A percentile compares a stretch with the other conserved stretches of the same genome.
Conservation (phyloP, 306 rosid species). For the Oxytropis ochrocephala region DNA sequence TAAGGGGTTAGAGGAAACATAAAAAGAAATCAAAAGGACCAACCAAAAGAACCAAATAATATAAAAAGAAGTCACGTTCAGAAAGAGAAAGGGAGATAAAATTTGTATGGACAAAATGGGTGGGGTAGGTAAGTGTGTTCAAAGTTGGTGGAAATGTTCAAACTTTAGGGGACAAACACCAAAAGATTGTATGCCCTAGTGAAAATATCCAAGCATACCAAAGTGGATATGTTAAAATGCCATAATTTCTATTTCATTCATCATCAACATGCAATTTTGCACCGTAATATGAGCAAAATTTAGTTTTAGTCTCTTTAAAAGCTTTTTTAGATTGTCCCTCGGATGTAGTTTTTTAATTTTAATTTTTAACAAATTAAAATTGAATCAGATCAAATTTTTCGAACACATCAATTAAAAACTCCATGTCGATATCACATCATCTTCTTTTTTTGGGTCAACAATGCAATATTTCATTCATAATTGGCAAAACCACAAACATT, state of each 20-base stretch:
- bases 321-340: too few relatives aligned
- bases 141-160: slow-evolving; percentile 32
- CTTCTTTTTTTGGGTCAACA: too few relatives aligned
- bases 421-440: too few relatives aligned
- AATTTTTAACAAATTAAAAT: too few relatives aligned
- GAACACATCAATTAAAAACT: too few relatives aligned
- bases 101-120: slow-evolving; percentile 18
- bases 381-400: too few relatives aligned
- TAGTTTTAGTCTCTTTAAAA: too few relatives aligned
- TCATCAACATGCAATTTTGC: slow-evolving; percentile 17
- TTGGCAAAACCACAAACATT: too few relatives aligned
- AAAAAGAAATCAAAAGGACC: neutral
- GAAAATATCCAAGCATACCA: slow-evolving; percentile 29
- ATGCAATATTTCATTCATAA: too few relatives aligned
- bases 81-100: neutral
- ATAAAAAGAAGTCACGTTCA: neutral
- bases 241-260: slow-evolving; percentile 22
- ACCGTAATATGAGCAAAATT: too few relatives aligned
- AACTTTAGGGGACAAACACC: slow-evolving; percentile 50
- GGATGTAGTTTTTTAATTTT: too few relatives aligned
- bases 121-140: slow-evolving; percentile 26
- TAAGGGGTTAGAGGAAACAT: too few relatives aligned
- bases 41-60: neutral
- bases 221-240: slow-evolving; percentile 24
- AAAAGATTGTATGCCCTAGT: slow-evolving; percentile 29